These are phyloP conservation scores for Brassica rapa DNA, from an alignment of 345 rosid species.

Conservation along the genomic window DNA sequence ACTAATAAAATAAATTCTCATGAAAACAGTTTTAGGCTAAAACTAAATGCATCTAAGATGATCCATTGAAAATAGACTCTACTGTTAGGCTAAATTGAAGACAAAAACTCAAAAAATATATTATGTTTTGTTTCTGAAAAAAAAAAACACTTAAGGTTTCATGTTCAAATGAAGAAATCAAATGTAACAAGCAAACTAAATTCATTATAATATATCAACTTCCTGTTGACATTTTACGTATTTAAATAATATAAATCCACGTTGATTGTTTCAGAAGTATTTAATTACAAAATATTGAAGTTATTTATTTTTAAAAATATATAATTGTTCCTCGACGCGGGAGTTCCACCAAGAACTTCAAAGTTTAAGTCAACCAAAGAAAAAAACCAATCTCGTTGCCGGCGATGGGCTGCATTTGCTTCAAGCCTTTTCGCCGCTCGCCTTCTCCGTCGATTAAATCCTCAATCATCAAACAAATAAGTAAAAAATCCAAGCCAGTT, in stretches of 20 bases:
- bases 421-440: slow-evolving; percentile 31
- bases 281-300: not conserved
- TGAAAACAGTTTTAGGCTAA: not conserved
- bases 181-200: slow-evolving; percentile 30
- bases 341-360: slow-evolving; percentile 21
- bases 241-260: not conserved
- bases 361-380: not conserved
- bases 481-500: slow-evolving; percentile 6
- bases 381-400: not conserved
- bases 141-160: not conserved
- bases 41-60: not conserved
- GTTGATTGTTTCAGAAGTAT: slow-evolving; percentile 25
- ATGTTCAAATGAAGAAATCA: slow-evolving; percentile 24
- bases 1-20: not conserved
- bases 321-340: slow-evolving; percentile 31
- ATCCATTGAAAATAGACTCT: not conserved
- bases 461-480: slow-evolving; percentile 8
- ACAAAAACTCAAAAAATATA: not conserved
- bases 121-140: not conserved
- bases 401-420: slow-evolving; percentile 41
- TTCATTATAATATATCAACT: not conserved
- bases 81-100: not conserved
- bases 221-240: slow-evolving; percentile 30
- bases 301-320: slow-evolving; percentile 10
- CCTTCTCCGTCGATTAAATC: slow-evolving; percentile 31